Evolutionary conservation across 495 filamentous ascomycete genomes (phyloP).

Genomic region (Rusavskia elegans): DNA sequence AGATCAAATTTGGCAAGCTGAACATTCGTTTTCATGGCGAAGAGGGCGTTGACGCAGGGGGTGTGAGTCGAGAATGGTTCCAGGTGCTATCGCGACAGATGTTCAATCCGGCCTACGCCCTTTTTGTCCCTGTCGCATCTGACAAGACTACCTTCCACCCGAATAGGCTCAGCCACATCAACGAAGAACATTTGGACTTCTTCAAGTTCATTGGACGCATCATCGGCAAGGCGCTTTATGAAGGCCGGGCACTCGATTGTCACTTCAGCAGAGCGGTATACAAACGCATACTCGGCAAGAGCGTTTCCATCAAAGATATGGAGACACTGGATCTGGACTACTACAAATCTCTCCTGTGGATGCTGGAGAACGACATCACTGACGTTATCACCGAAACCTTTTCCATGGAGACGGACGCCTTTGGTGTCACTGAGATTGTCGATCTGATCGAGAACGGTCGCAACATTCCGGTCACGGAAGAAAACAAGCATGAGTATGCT

Average conservation of each 20-base stretch:
- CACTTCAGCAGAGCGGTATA: slow-evolving; percentile 98
- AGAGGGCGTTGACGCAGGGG: slow-evolving; percentile 94
- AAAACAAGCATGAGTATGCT: slow-evolving; percentile 97
- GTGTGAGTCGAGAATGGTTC: slow-evolving; percentile 98
- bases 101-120: slow-evolving; percentile 96
- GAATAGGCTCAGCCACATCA: slow-evolving; percentile 81
- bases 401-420: slow-evolving; percentile 80
- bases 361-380: slow-evolving; percentile 97
- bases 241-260: slow-evolving; percentile 89
- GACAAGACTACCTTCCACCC: slow-evolving; percentile 98
- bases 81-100: slow-evolving; percentile 93
- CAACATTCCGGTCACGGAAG: slow-evolving; percentile 87
- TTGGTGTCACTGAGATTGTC: slow-evolving; percentile 73
- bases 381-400: slow-evolving; percentile 98
- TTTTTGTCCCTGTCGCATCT: slow-evolving; percentile 93
- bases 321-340: slow-evolving; percentile 96
- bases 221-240: slow-evolving; percentile 96
- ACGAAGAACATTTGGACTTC: slow-evolving; percentile 90
- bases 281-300: slow-evolving; percentile 85
- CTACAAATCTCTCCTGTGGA: slow-evolving; percentile 98
- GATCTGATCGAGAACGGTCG: slow-evolving; percentile 77
- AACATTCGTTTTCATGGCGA: slow-evolving; percentile 96
- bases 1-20: slow-evolving; percentile 96
- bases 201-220: slow-evolving; percentile 99
- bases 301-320: slow-evolving; percentile 98